Evolutionary conservation across 2,329 filamentous ascomycete species (phyloP).

Genomic region (Aspergillus piperis): DNA sequence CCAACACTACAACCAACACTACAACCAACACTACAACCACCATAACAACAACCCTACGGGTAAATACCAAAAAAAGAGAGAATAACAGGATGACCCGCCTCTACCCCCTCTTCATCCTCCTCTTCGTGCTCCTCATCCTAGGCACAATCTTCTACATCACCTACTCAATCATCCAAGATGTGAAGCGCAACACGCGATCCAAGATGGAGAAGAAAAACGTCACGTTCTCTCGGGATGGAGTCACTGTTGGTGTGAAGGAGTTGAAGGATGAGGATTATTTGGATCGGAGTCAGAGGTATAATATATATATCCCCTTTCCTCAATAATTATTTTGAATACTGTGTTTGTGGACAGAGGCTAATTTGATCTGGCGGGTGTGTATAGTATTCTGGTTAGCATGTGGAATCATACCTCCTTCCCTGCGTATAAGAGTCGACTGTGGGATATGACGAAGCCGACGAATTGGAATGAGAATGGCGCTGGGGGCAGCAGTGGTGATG

Average conservation of each 20-base stretch:
- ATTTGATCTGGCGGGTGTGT: no score
- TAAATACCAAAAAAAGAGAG: not conserved
- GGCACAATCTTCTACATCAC: slow-evolving; percentile 58
- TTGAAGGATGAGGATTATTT: slow-evolving; percentile 59
- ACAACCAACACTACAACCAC: not conserved
- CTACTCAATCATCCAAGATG: slow-evolving; percentile 60
- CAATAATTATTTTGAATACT: no score
- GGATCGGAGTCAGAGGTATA: slow-evolving; percentile 60
- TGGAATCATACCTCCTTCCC: slow-evolving; percentile 53
- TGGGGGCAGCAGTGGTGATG: slow-evolving; percentile 10
- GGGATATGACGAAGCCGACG: slow-evolving; percentile 35
- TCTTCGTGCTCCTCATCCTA: slow-evolving; percentile 53
- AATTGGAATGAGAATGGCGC: slow-evolving; percentile 1
- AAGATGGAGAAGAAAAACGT: slow-evolving; percentile 68
- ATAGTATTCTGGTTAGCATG: slow-evolving; percentile 51
- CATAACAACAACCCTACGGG: not conserved
- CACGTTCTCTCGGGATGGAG: slow-evolving; percentile 60
- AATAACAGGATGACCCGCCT: slow-evolving; percentile 40
- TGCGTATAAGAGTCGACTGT: slow-evolving; percentile 48
- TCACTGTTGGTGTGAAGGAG: slow-evolving; percentile 63
- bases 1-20: not conserved
- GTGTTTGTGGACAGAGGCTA: no score
- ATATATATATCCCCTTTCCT: slow-evolving; percentile 4
- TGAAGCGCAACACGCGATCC: slow-evolving; percentile 58
- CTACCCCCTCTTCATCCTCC: slow-evolving; percentile 59